phyloP scores from a whole-genome alignment of 1,139 yeast species.

The Nakaseomyces delphensis region DNA sequence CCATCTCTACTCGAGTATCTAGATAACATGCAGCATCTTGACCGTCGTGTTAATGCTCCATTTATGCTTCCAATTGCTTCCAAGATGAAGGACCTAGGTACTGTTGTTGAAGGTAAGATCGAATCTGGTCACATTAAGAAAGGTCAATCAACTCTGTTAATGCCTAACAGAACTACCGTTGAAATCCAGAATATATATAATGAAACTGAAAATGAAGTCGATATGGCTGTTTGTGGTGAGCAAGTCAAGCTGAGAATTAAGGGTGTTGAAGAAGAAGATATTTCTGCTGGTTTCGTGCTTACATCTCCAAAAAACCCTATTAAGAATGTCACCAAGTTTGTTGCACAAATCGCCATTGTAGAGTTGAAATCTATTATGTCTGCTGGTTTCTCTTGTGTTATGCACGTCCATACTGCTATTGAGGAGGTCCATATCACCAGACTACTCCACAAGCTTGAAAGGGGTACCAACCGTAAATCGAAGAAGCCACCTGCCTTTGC shows the following conservation, averaged over 20 bases:
- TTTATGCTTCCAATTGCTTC: conserved; percentile 95
- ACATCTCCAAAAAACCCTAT: conserved; percentile 84
- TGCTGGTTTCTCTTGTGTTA: conserved; percentile 93
- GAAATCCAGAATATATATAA: conserved; percentile 83
- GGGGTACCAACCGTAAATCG: conserved; percentile 92
- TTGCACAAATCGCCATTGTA: conserved; percentile 94
- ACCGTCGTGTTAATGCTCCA: conserved; percentile 87
- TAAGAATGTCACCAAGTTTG: conserved; percentile 80
- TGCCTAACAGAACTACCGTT: conserved; percentile 82
- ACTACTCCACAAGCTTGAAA: conserved; percentile 86
- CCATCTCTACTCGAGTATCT: conserved; percentile 86
- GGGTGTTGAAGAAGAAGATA: conserved; percentile 96
- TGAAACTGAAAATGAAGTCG: conserved; percentile 94
- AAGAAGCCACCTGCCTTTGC: conserved; percentile 98
- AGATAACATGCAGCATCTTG: conserved; percentile 70
- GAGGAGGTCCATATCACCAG: conserved; percentile 83
- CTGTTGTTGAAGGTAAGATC: conserved; percentile 94
- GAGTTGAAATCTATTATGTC: conserved; percentile 91
- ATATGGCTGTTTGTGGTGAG: conserved; percentile 87
- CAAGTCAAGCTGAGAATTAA: conserved; percentile 88
- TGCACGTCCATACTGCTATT: conserved; percentile 97
- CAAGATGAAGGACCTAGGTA: conserved; percentile 94
- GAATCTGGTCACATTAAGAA: conserved; percentile 90
- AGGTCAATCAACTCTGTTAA: conserved; percentile 63
- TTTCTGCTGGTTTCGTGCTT: conserved; percentile 82